phyloP scores from a whole-genome alignment of 192 early-diverging fungal species.

The Pilaira anomala region DNA sequence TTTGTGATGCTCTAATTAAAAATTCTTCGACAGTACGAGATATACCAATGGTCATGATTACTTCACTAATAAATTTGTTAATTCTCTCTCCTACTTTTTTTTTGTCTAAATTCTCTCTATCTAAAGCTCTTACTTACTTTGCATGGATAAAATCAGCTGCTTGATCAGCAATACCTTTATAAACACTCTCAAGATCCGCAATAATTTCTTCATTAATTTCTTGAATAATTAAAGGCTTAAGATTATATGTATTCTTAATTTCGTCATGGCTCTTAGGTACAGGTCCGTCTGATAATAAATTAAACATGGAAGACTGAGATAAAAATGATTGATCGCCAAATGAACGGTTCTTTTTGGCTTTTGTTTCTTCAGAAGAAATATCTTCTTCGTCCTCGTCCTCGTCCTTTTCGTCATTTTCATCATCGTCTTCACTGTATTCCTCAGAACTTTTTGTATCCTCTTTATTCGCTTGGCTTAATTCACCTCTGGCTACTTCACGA shows the following conservation, averaged over 20 bases:
- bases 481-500: conserved; percentile 57
- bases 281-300: conserved; percentile 56
- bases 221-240: conserved; percentile 77
- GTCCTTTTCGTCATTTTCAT: conserved; percentile 19
- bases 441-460: conserved; percentile 16
- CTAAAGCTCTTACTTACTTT: conserved; percentile 71
- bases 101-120: too few species aligned
- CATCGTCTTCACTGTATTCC: conserved; percentile 12
- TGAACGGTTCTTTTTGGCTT: conserved; percentile 15
- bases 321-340: conserved; percentile 22
- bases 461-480: conserved; percentile 19
- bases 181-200: conserved; percentile 77
- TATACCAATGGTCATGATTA: conserved; percentile 89
- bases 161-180: conserved; percentile 75
- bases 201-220: conserved; percentile 89
- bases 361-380: conserved; percentile 21
- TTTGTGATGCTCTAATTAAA: conserved; percentile 78
- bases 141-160: conserved; percentile 93
- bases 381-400: conserved; percentile 11
- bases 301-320: conserved; percentile 56
- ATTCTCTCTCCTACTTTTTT: neutral
- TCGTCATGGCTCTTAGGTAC: neutral
- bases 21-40: conserved; percentile 86
- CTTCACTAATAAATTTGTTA: conserved; percentile 60
- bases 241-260: conserved; percentile 27